Base-by-base conservation (phyloP, 768 basidiomycete genomes). In the Agaricus blazei region DNA sequence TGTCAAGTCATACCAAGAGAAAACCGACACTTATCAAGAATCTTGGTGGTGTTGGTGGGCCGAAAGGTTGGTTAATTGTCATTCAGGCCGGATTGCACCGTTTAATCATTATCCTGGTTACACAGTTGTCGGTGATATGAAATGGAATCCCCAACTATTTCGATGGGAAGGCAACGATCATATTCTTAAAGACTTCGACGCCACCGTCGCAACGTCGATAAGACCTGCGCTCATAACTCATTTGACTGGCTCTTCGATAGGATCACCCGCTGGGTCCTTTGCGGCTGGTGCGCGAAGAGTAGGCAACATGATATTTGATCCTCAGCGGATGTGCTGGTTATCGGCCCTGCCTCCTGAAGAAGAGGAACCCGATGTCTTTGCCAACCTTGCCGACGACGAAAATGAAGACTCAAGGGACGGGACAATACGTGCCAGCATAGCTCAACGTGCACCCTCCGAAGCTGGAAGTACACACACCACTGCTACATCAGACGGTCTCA, bases 151-250 rank as follows among this genome's bases (percentile, higher is more conserved):
- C 40, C 74, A 72, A 15, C 85, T 84, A 2, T 81, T 90, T 14
- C 87, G 92, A 36, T 99, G 96, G 96, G 96, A 99, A 75, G 96
- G 96, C 51, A 98, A 99, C 68, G 96, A 99, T 60, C 85, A 89
- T 56, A 83, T 84, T 14, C 78, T 98, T 29, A 86, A 89, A 56
- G 94, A 93, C 53, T 99, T 98, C 67, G 96, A 98, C 42, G 83
- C 82, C 15, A 86, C 81, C 14, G 80, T 90, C 46, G 84, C 85
- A 46, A 86, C 88, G 11, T 92, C 93, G 3, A 87, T 87, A 12
- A 87, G 96, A 27, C 96, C 96, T 6, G 96, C 96, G 14, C 83
- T 99, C 52, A 99, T 99, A 66, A 93, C 95, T 0, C 94, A 96
- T 62, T 80, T 93, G 53, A 90, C 90, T 1, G 90, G 91, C 41